Evolutionary conservation across 2,329 filamentous ascomycete genomes (phyloP).

Genomic region (Aspergillus ustus): DNA sequence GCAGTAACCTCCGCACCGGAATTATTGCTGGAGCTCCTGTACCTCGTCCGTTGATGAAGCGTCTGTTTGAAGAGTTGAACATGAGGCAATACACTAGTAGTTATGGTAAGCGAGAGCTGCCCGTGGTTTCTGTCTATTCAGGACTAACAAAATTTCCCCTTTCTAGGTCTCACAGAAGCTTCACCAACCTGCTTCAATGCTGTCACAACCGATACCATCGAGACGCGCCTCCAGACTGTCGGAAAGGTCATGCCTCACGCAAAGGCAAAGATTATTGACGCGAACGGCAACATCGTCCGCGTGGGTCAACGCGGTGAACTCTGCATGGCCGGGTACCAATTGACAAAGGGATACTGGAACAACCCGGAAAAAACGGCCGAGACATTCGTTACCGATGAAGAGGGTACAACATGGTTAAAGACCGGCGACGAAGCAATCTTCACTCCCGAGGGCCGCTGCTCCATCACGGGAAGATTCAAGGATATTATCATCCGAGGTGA

Average conservation of each 20-base stretch:
- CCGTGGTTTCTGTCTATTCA: neutral
- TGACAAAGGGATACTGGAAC: constrained; percentile 65
- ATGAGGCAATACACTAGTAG: constrained; percentile 75
- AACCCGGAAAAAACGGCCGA: constrained; percentile 77
- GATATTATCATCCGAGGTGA: constrained; percentile 75
- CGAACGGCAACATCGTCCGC: constrained; percentile 66
- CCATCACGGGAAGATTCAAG: constrained; percentile 76
- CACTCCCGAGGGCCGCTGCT: constrained; percentile 66
- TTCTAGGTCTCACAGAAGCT: constrained; percentile 70
- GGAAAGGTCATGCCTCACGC: constrained; percentile 77
- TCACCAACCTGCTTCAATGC: constrained; percentile 82
- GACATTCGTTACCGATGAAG: constrained; percentile 68
- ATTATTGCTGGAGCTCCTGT: constrained; percentile 81
- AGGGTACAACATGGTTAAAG: constrained; percentile 63
- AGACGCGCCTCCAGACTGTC: constrained; percentile 70
- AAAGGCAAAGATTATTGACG: constrained; percentile 76
- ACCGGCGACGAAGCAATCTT: constrained; percentile 65
- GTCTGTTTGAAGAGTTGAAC: constrained; percentile 70
- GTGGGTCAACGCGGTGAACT: constrained; percentile 73
- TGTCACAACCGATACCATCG: constrained; percentile 72
- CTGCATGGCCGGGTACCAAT: constrained; percentile 77
- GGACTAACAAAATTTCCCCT: neutral
- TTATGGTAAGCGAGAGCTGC: constrained; percentile 48
- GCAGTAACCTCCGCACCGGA: constrained; percentile 68
- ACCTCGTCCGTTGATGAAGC: constrained; percentile 74